These are phyloP conservation scores for Mycosphaerella sp. DNA, from an alignment of 2,329 filamentous ascomycete species.

Conservation along the genomic window DNA sequence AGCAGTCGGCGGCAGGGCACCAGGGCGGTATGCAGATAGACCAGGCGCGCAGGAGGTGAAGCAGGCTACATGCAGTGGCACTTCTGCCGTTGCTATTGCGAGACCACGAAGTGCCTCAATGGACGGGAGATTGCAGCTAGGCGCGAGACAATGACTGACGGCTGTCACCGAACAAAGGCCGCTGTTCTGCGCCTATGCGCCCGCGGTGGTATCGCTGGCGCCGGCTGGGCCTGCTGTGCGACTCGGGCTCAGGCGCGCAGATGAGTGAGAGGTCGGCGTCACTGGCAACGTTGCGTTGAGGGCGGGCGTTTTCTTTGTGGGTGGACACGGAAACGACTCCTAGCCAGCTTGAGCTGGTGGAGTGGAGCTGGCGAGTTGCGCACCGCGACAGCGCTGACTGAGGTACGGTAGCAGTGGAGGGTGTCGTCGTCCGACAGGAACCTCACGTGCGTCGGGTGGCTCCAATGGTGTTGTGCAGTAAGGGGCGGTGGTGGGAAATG, in stretches of 20 bases:
- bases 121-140: conserved; percentile 21
- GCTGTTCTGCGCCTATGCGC: conserved; percentile 8
- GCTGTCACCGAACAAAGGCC: conserved; percentile 19
- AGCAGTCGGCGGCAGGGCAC: conserved; percentile 21
- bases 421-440: not conserved
- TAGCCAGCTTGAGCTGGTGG: conserved; percentile 1
- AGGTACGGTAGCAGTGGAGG: not conserved
- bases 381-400: conserved; percentile 3
- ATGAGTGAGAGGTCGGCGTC: conserved; percentile 4
- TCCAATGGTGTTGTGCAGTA: not conserved
- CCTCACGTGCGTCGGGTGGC: not conserved
- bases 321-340: conserved; percentile 1
- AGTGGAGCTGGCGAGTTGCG: conserved; percentile 2
- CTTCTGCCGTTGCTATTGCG: conserved; percentile 14
- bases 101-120: conserved; percentile 16
- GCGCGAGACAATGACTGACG: conserved; percentile 22
- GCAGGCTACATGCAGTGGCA: conserved; percentile 18
- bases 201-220: conserved; percentile 6
- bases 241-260: conserved; percentile 6
- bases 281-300: conserved; percentile 6
- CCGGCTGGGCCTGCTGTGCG: conserved; percentile 12
- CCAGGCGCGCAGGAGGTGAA: conserved; percentile 22
- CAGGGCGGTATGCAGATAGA: conserved; percentile 14
- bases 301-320: not conserved
- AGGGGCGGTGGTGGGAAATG: not conserved